These are phyloP conservation scores for Eucalyptus leucophloia DNA, from an alignment of 345 rosid species.

Conservation along the genomic window DNA sequence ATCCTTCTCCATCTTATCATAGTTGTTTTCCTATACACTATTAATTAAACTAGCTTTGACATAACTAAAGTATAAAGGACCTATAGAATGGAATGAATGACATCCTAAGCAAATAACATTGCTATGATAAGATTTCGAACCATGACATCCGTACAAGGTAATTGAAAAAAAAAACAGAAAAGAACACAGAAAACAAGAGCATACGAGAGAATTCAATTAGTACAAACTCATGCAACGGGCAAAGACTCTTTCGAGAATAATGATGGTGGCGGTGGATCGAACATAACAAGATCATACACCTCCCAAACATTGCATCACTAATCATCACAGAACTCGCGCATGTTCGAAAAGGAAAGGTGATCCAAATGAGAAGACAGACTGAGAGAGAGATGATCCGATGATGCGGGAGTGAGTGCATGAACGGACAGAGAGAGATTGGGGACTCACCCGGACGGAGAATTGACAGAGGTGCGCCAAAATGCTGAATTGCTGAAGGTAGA, in stretches of 20 bases:
- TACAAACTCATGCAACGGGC: not conserved
- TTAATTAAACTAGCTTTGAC: not conserved
- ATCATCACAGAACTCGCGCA: not conserved
- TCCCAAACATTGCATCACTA: not conserved
- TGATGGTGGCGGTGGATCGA: not conserved
- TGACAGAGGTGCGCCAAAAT: not conserved
- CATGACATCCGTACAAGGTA: not conserved
- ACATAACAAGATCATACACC: not conserved
- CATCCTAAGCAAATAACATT: not conserved
- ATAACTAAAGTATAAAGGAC: not conserved
- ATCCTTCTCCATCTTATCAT: not conserved
- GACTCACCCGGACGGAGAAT: not conserved
- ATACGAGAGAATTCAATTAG: not conserved
- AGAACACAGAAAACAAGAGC: not conserved
- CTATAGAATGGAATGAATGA: not conserved
- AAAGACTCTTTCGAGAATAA: not conserved
- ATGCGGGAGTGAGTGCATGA: not conserved
- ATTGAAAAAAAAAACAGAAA: not conserved
- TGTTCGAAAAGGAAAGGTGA: not conserved
- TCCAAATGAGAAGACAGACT: not conserved
- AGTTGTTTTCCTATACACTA: not conserved
- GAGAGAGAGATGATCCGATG: not conserved
- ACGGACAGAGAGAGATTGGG: not conserved
- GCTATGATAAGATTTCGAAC: not conserved
- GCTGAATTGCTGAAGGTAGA: not conserved